These are phyloP conservation scores for Globisporangium mamillatum DNA, from an alignment of 352 stramenopile genomes.

Conservation along the genomic window DNA sequence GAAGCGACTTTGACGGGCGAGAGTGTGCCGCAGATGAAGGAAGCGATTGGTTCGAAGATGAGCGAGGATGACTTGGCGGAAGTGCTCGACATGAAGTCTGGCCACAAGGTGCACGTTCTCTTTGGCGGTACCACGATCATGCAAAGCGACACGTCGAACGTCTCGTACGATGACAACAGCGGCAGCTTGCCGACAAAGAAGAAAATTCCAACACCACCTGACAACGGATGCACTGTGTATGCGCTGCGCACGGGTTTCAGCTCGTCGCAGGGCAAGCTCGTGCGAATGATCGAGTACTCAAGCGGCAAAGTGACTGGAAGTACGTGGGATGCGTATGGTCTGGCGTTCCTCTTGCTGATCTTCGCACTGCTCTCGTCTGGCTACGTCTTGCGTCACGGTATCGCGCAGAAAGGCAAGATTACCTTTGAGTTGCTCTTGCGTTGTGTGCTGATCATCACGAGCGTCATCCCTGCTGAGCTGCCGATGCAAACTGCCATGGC, in stretches of 20 bases:
- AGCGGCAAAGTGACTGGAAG: conserved; percentile 96
- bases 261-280: conserved; percentile 96
- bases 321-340: conserved; percentile 94
- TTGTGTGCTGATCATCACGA: conserved; percentile 98
- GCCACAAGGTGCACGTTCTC: conserved; percentile 89
- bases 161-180: conserved; percentile 17
- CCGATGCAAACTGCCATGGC: conserved; percentile 98
- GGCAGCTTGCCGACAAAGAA: conserved; percentile 14
- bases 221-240: conserved; percentile 92
- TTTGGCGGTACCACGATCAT: conserved; percentile 93
- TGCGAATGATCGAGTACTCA: conserved; percentile 98
- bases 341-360: conserved; percentile 95
- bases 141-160: conserved; percentile 67
- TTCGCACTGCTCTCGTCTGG: conserved; percentile 95
- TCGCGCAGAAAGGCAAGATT: conserved; percentile 88
- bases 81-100: conserved; percentile 83
- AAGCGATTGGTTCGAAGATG: conserved; percentile 83
- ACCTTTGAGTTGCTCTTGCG: conserved; percentile 96
- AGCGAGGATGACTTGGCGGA: conserved; percentile 69
- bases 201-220: conserved; percentile 72
- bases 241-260: conserved; percentile 97
- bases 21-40: conserved; percentile 98
- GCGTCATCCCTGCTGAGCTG: conserved; percentile 97
- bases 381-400: conserved; percentile 92
- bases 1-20: conserved; percentile 99